Percentiles rank a stretch among this genome's conserved stretches.
phyloP scores from a whole-genome alignment of 2,329 filamentous ascomycete genomes.

The Colletotrichum incanum region DNA sequence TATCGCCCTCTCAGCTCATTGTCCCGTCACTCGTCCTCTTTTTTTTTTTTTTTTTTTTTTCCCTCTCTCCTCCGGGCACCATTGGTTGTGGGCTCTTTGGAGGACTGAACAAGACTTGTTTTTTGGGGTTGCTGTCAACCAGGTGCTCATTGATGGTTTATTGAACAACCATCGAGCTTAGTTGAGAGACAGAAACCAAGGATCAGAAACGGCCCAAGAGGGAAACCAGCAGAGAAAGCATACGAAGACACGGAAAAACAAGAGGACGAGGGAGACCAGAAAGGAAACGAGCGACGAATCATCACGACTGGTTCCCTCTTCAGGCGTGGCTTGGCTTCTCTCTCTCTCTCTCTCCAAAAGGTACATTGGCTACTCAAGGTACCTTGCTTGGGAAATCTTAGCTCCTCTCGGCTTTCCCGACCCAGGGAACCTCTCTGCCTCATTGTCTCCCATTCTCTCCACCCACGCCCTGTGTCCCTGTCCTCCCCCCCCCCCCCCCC shows the following conservation, averaged over 20 bases:
- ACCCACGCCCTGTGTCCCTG: background rate
- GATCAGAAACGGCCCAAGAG: background rate
- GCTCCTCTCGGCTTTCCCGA: conserved; percentile 36
- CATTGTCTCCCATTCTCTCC: background rate
- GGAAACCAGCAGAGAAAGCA: background rate
- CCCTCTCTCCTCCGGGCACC: background rate
- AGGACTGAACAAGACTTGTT: background rate
- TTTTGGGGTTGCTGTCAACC: background rate
- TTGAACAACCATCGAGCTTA: background rate
- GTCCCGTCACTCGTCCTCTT: background rate
- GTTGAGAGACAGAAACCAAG: background rate
- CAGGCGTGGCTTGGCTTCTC: conserved; percentile 15
- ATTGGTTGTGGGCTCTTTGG: background rate
- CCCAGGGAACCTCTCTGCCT: conserved; percentile 16
- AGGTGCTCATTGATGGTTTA: background rate
- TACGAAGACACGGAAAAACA: background rate
- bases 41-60: background rate
- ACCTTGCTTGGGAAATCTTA: background rate
- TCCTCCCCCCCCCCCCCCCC: no score
- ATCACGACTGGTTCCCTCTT: background rate
- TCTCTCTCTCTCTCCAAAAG: background rate
- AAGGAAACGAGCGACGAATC: background rate
- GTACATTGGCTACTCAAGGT: no score
- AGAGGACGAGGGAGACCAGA: background rate
- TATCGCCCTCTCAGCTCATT: conserved; percentile 7